phyloP scores from a whole-genome alignment of 805 yeast genomes.

The Teunomyces pallodes region DNA sequence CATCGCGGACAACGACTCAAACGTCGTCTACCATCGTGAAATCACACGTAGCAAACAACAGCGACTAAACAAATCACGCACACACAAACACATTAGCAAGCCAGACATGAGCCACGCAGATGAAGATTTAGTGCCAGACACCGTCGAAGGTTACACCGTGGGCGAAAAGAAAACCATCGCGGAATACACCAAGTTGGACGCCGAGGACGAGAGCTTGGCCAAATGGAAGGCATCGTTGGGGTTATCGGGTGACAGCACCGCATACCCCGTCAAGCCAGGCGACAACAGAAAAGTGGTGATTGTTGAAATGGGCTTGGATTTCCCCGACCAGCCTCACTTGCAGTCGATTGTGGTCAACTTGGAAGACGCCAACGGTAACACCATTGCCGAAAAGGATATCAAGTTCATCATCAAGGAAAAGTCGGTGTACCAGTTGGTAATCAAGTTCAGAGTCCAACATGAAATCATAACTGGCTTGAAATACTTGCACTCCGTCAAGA shows the following conservation, averaged over 20 bases:
- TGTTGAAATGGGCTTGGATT: constrained; percentile 66
- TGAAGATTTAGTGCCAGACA: constrained; percentile 63
- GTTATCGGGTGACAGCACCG: constrained; percentile 49
- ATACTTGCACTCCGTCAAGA: constrained; percentile 80
- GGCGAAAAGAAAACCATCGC: constrained; percentile 74
- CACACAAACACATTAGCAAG: background rate
- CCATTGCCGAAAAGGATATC: constrained; percentile 57
- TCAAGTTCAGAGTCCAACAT: constrained; percentile 82
- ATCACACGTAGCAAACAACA: background rate
- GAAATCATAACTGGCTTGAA: constrained; percentile 89
- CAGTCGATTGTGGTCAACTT: constrained; percentile 66
- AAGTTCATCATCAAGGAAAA: constrained; percentile 78
- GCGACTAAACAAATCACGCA: background rate
- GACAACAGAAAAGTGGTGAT: constrained; percentile 79
- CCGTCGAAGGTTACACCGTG: constrained; percentile 61
- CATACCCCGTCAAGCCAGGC: constrained; percentile 64
- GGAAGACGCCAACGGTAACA: constrained; percentile 54
- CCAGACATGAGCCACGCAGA: constrained; percentile 24
- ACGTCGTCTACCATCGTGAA: background rate
- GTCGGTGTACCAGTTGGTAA: constrained; percentile 65
- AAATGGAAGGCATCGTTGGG: constrained; percentile 93
- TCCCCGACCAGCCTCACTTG: constrained; percentile 57
- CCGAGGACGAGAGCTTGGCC: constrained; percentile 84
- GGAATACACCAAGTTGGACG: constrained; percentile 80
- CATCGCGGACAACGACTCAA: background rate